Conservation (phyloP, 1,139 yeast genomes). For the Debaryomyces singareniensis region DNA sequence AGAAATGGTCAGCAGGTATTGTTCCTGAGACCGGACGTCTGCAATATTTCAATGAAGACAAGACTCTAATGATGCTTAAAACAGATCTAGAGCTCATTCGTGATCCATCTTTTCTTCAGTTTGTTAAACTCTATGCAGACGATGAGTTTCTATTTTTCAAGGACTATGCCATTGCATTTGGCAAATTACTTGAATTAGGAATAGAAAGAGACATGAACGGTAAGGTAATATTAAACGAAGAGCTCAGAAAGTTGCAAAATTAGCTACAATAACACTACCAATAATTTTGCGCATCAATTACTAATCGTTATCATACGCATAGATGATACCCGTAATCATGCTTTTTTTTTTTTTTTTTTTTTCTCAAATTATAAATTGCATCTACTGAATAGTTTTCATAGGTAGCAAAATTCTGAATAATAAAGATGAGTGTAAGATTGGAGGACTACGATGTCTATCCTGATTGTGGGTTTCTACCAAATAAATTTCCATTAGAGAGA, state of each 20-base stretch:
- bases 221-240: slow-evolving; percentile 8
- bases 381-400: neutral
- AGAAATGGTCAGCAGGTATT: slow-evolving; percentile 23
- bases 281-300: neutral
- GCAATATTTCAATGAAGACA: slow-evolving; percentile 32
- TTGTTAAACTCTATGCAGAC: slow-evolving; percentile 49
- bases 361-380: neutral
- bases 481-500: slow-evolving; percentile 50
- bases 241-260: slow-evolving; percentile 1
- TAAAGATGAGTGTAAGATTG: slow-evolving; percentile 12
- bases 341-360: slow-evolving; percentile 1
- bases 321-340: neutral
- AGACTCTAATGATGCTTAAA: slow-evolving; percentile 58
- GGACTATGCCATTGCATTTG: slow-evolving; percentile 50
- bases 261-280: neutral
- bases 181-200: slow-evolving; percentile 56
- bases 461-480: slow-evolving; percentile 73
- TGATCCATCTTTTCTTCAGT: slow-evolving; percentile 42
- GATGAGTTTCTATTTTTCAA: slow-evolving; percentile 45
- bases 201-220: slow-evolving; percentile 15
- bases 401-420: neutral
- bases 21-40: slow-evolving; percentile 36
- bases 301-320: too few species aligned
- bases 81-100: slow-evolving; percentile 51
- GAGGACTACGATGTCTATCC: slow-evolving; percentile 67